Percentiles rank a stretch among this genome's conserved stretches.
Evolutionary conservation across 2,329 filamentous ascomycete genomes (phyloP).

Genomic region (Fusarium denticulatum): DNA sequence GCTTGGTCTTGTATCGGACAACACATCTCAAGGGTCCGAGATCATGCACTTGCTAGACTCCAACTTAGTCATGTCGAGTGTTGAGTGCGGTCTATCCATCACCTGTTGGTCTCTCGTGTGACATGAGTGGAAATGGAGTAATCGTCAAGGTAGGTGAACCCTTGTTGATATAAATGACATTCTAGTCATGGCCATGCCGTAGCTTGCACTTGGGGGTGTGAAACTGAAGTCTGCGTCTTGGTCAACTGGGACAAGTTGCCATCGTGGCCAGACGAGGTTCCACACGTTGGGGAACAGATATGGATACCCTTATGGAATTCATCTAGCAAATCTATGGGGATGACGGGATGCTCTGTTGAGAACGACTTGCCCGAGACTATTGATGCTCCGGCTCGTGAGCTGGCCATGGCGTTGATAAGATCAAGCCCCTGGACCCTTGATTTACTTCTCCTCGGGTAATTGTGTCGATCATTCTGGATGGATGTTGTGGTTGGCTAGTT

Average conservation of each 20-base stretch:
- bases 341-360: not conserved
- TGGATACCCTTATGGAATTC: not conserved
- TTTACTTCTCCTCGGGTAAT: constrained; percentile 18
- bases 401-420: constrained; percentile 27
- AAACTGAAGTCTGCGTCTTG: constrained; percentile 8
- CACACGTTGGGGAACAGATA: not conserved
- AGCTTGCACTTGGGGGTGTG: not conserved
- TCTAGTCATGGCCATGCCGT: constrained; percentile 1
- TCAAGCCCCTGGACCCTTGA: constrained; percentile 36
- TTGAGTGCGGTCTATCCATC: constrained; percentile 19
- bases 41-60: constrained; percentile 3
- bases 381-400: constrained; percentile 8
- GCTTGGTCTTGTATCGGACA: not conserved
- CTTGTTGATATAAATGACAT: not conserved
- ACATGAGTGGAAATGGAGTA: constrained; percentile 27
- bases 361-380: constrained; percentile 14
- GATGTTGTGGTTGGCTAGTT: constrained; percentile 12
- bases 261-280: not conserved
- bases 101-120: constrained; percentile 6
- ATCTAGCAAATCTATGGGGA: not conserved
- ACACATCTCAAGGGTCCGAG: constrained; percentile 10
- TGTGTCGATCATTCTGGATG: constrained; percentile 34
- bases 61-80: constrained; percentile 6
- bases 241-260: constrained; percentile 3
- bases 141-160: constrained; percentile 16